Base-by-base conservation (phyloP, 73 alveolate genomes). In the Paramecium octaurelia region DNA sequence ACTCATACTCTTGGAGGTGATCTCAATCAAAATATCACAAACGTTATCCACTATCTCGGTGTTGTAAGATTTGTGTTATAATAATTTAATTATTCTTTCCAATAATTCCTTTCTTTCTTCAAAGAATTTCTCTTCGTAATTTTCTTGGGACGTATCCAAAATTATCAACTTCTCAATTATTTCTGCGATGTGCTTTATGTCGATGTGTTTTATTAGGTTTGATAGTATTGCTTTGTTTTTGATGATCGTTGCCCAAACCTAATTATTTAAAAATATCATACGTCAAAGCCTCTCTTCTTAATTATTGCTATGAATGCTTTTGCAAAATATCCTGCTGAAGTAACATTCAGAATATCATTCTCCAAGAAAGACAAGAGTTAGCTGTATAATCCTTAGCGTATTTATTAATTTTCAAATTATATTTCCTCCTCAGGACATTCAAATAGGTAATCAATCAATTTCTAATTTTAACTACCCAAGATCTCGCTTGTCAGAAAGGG, bases 311-410 rank as follows among this genome's bases (percentile, higher is more conserved):
- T 80, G 42, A 43, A 18, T 42, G 91, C 58, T 46, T 80, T 80
- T 42, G 70, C 73, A 43, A 80, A 80, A 46, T 80, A 80, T 31
- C 91, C 91, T 38, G 91, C 91, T 24, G 91, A 80, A 11, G 91
- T 80, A 14, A 80, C 91, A 46, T 80, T 80, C 3, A 80, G 12
- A 24, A 42, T 24, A 46, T 80, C 91, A 31, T 80, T 23, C 12
- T 80, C 91, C 18, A 80, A 80, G 29, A 80, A 80, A 0, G 34
- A 21, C 14, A 80, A 40, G 18, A 80, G 57, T 24, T 34, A 24
- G 44, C 16, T 1, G 24, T 31, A 48, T 23, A 80, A 35, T 16
- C 35, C 31, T 80, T 40, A 18, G 6, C 91, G 21, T 24, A 80
- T 27, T n/a, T 80, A 18, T 80, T 80, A 29, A 20, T 48, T 35